Conservation (phyloP, 2,329 filamentous ascomycete species). For the Claviceps sp. region DNA sequence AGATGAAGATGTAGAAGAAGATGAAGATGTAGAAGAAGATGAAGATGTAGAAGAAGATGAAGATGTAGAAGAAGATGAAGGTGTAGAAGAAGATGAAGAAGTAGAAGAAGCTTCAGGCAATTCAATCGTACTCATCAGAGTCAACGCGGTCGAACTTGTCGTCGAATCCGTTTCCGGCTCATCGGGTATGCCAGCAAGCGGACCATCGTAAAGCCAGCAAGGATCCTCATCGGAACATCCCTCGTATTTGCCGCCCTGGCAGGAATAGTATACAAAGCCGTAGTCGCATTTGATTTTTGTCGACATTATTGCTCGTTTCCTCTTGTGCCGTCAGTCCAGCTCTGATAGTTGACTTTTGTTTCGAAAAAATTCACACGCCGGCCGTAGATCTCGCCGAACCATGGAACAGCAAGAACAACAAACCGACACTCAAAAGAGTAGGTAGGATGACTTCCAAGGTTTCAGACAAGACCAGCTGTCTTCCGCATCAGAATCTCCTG, state of each 20-base stretch:
- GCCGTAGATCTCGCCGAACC: no score
- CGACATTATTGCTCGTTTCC: not conserved
- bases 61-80: no score
- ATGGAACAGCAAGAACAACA: no score
- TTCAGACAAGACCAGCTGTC: no score
- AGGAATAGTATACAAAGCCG: slow-evolving; percentile 24
- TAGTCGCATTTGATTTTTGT: slow-evolving; percentile 13
- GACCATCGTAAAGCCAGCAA: slow-evolving; percentile 28
- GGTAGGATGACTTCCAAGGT: no score
- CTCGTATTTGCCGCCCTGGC: slow-evolving; percentile 23
- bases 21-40: no score
- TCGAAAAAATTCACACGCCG: no score
- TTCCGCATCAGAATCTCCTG: no score
- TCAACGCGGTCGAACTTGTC: no score
- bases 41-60: no score
- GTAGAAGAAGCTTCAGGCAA: not conserved
- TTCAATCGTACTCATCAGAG: not conserved
- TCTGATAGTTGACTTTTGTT: not conserved
- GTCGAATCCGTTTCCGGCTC: slow-evolving; percentile 14
- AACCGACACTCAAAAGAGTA: no score
- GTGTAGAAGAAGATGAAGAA: not conserved
- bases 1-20: no score
- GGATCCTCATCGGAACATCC: slow-evolving; percentile 31
- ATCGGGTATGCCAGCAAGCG: slow-evolving; percentile 21
- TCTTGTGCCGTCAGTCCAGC: not conserved